Evolutionary conservation across 2,329 filamentous ascomycete genomes (phyloP).

Genomic region (Sporothrix protearum): DNA sequence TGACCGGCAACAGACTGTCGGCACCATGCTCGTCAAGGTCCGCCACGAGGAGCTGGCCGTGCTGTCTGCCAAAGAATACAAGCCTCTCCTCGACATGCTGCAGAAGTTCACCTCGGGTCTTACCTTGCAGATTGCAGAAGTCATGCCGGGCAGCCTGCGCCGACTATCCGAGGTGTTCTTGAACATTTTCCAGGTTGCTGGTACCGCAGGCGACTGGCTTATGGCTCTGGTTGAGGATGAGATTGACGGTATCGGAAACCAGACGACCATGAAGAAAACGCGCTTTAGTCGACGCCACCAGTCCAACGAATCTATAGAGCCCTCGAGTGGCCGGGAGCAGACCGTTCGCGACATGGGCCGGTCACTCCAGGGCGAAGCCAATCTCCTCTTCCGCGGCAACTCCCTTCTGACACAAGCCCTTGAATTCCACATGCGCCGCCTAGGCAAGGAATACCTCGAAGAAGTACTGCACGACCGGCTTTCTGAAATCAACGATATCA

Average conservation of each 20-base stretch:
- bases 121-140: constrained; percentile 77
- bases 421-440: constrained; percentile 90
- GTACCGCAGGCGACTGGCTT: constrained; percentile 80
- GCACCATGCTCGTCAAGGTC: constrained; percentile 79
- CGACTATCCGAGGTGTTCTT: constrained; percentile 80
- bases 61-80: constrained; percentile 80
- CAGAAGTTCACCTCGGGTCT: constrained; percentile 81
- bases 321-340: constrained; percentile 62
- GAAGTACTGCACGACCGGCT: constrained; percentile 83
- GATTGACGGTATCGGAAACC: constrained; percentile 87
- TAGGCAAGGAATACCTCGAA: constrained; percentile 89
- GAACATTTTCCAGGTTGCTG: constrained; percentile 94
- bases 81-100: constrained; percentile 74
- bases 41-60: constrained; percentile 87
- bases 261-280: constrained; percentile 69
- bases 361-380: constrained; percentile 80
- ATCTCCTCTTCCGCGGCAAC: constrained; percentile 91
- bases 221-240: constrained; percentile 93
- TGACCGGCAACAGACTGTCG: constrained; percentile 69
- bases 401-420: constrained; percentile 89
- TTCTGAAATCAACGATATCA: constrained; percentile 81
- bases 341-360: constrained; percentile 75
- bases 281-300: constrained; percentile 68
- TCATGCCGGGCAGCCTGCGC: constrained; percentile 72
- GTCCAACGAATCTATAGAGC: constrained; percentile 65